Base-by-base conservation (phyloP, 1,284 basidiomycete species). In the Cutaneotrichosporon sp. region DNA sequence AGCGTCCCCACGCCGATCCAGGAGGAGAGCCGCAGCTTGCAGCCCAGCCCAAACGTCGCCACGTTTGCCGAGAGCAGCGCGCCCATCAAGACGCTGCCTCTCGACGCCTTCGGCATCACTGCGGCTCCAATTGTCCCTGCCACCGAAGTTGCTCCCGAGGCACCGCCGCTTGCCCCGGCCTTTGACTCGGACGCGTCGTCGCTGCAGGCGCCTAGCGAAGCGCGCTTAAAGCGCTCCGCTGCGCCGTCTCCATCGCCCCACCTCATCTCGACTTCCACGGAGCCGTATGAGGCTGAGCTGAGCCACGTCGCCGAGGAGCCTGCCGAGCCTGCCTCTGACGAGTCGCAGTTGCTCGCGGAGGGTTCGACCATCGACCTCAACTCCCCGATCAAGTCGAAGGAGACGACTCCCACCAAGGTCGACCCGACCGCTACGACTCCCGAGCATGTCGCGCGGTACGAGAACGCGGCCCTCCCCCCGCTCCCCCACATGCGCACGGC, bases 391-490 rank as follows among this genome's bases (percentile, higher is more conserved):
- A 34, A 31, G 22, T 5, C 30, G 11, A 30, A 34, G 32, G 47
- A 22, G 18, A 50, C 21, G 47, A 42, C 40, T 9, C 5, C 40
- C 40, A 42, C 40, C 13, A 42, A 46, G 42, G 18, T 46, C 42
- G 18, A 46, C 42, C 11, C 18, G 42, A 55, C 32, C 18, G 32
- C 31, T 0, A 42, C 42, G 57, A n/a, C 58, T n/a, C 16, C 63
- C 50, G 55, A 56, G 18, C 42, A 61, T 38, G 49, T 64, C 14
- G 59, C 51, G 55, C 56, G 51, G 34, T 64, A 64, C 63, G 32
- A 64, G 53, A 22, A 55, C 56, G 63, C 63, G 22, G 50, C 32
- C 30, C 63, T 64, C 2, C 63, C 63, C 5, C 63, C 63, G 9
- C 53, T 64, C 16, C 63, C 63, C 0, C 16, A 36, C 32, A 34